Conservation (phyloP, 2,329 filamentous ascomycete species). For the Fusarium hostae region DNA sequence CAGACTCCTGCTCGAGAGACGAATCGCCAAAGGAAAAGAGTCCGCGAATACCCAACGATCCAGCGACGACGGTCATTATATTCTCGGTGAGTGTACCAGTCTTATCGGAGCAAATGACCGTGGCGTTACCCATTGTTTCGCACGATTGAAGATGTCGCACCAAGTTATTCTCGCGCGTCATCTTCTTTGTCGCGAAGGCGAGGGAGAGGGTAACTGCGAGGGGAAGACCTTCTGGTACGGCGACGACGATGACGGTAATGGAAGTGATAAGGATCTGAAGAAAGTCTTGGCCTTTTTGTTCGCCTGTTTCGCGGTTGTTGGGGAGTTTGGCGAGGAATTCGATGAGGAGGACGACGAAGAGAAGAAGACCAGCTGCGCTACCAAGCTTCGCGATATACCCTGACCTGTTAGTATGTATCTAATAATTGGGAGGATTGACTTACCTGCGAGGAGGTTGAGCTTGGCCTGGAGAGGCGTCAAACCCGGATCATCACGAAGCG, state of each 20-base stretch:
- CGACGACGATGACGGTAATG: conserved; percentile 73
- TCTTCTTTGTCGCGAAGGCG: conserved; percentile 74
- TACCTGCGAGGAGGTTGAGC: conserved; percentile 50
- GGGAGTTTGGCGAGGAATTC: conserved; percentile 75
- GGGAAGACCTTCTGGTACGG: conserved; percentile 73
- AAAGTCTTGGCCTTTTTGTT: conserved; percentile 67
- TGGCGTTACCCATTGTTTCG: conserved; percentile 77
- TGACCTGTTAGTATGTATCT: background rate
- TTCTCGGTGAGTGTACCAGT: conserved; percentile 63
- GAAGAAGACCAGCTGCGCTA: conserved; percentile 73
- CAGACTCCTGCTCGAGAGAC: conserved; percentile 46
- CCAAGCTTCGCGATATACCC: conserved; percentile 54
- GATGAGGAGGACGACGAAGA: conserved; percentile 84
- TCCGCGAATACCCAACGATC: conserved; percentile 53
- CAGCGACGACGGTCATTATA: conserved; percentile 79
- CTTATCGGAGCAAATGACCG: conserved; percentile 78
- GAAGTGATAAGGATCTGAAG: conserved; percentile 72
- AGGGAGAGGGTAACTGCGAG: conserved; percentile 74
- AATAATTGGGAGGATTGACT: background rate
- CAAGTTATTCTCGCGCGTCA: conserved; percentile 76
- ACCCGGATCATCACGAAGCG: conserved; percentile 61
- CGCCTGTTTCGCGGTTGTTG: conserved; percentile 56
- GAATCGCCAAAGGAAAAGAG: conserved; percentile 57
- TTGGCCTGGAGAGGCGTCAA: conserved; percentile 65
- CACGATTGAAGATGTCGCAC: conserved; percentile 74